phyloP scores from a whole-genome alignment of 202 grass and related monocot genomes.

The Musa balbisiana region DNA sequence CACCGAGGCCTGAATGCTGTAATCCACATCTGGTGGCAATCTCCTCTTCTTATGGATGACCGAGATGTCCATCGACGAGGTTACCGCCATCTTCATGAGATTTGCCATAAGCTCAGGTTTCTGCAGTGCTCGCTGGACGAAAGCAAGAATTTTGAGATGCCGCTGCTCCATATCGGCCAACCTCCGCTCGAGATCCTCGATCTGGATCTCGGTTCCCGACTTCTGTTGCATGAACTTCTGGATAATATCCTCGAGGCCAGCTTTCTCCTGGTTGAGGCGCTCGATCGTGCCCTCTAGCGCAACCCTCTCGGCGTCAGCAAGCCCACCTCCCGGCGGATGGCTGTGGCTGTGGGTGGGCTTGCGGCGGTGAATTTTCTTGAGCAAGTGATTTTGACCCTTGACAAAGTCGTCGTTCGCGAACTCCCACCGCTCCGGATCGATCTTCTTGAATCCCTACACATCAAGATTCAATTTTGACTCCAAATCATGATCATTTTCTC shows the following conservation, averaged over 20 bases:
- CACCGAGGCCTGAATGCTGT: slow-evolving; percentile 27
- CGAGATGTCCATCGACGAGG: slow-evolving; percentile 25
- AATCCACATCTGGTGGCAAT: slow-evolving; percentile 46
- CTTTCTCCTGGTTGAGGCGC: slow-evolving; percentile 52
- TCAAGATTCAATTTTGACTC: slow-evolving; percentile 8
- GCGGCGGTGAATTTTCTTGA: slow-evolving; percentile 83
- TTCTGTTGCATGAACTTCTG: slow-evolving; percentile 62
- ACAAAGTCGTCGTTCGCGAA: slow-evolving; percentile 79
- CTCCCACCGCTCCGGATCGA: slow-evolving; percentile 92
- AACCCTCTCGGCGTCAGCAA: slow-evolving; percentile 54
- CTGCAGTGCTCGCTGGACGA: slow-evolving; percentile 53
- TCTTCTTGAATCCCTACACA: slow-evolving; percentile 85
- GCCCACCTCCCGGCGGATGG: slow-evolving; percentile 35
- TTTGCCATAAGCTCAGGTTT: slow-evolving; percentile 69
- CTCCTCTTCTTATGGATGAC: slow-evolving; percentile 69
- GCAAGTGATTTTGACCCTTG: slow-evolving; percentile 77
- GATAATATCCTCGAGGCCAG: slow-evolving; percentile 45
- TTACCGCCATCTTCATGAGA: slow-evolving; percentile 71
- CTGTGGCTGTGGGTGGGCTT: slow-evolving; percentile 98
- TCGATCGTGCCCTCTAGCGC: slow-evolving; percentile 83
- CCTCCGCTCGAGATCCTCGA: slow-evolving; percentile 64
- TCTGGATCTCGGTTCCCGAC: slow-evolving; percentile 53
- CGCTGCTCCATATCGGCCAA: slow-evolving; percentile 76
- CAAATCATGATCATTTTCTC: background rate
- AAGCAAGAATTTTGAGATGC: slow-evolving; percentile 70